Conservation (phyloP, 139 green algal genomes). For the Closterium sp. region DNA sequence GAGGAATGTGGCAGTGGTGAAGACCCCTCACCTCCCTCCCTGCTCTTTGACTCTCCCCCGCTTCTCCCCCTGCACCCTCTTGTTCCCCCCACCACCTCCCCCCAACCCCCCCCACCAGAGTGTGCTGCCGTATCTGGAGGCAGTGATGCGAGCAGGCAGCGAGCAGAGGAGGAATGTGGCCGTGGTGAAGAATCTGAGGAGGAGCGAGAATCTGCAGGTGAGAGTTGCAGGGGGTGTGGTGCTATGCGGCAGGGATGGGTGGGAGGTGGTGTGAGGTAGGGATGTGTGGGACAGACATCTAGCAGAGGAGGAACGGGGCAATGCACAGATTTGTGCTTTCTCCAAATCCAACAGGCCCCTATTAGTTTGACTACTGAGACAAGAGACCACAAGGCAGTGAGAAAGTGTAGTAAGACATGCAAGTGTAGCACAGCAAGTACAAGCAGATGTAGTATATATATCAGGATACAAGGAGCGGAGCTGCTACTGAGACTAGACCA, state of each 20-base stretch:
- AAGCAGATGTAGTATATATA: too few species aligned
- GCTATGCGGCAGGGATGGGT: not conserved
- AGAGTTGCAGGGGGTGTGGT: not conserved
- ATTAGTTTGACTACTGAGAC: too few species aligned
- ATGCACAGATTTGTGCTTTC: too few species aligned
- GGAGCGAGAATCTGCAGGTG: conserved; percentile 43
- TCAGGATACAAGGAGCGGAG: too few species aligned
- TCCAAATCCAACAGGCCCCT: too few species aligned
- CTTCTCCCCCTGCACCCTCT: not conserved
- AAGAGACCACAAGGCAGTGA: too few species aligned
- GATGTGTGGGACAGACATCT: too few species aligned
- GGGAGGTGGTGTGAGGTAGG: not conserved
- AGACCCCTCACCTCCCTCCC: conserved; percentile 20
- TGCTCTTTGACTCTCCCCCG: not conserved
- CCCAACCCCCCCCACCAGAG: not conserved
- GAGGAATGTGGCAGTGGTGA: conserved; percentile 63
- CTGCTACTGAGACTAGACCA: too few species aligned
- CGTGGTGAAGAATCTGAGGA: conserved; percentile 64
- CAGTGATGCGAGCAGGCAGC: conserved; percentile 54
- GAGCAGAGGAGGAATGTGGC: conserved; percentile 65
- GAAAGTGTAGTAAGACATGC: too few species aligned
- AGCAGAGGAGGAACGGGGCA: not conserved
- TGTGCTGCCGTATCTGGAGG: conserved; percentile 69
- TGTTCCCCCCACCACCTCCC: too few species aligned
- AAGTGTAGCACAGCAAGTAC: too few species aligned